Evolutionary conservation across 345 rosid genomes (phyloP), one percentile per base, ranked within the genome.

Genomic region (Brassica incana): DNA sequence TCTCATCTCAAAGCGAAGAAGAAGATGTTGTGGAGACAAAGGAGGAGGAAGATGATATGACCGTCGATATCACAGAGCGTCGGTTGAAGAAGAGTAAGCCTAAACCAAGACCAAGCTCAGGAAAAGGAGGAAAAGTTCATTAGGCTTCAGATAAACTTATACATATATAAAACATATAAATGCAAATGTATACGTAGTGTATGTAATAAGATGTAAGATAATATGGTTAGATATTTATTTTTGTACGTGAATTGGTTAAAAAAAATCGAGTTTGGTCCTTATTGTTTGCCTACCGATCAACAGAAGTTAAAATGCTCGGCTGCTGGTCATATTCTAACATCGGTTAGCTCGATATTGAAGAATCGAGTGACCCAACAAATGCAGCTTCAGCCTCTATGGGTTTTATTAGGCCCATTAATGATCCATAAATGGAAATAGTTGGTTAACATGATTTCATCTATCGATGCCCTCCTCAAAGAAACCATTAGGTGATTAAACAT

Each of bases 61-160:
- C 7, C 14, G 65, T 23, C 33, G 78, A 79, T 67, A 67, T 7
- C 74, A 48, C 48, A 10, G 35, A 52, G 6, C 56, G 77, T 1
- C 15, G 8, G 23, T 20, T 76, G 48, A 30, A 52, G 50, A 77
- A 60, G 30, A 52, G 23, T 8, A 72, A 10, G 7, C 38, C 43
- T 8, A 72, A 50, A 2, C 4, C 25, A 1, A 8, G 20, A 0
- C 27, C 82, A 74, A 74, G 71, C 36, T 0, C 75, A 11, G 78
- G 78, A 25, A 74, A 8, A n/a, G 71, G 78, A 79, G 82, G 82
- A 29, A 0, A 68, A 74, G 2, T 10, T 12, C 12, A 79, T 16
- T 65, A 78, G 81, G 50, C 5, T 56, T 65, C 25, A 15, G 27
- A 25, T 50, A 33, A 5, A 69, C 4, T 1, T 9, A 18, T 66